phyloP scores from a whole-genome alignment of 1,139 yeast genomes.

The Zygosaccharomyces pseudobailii region DNA sequence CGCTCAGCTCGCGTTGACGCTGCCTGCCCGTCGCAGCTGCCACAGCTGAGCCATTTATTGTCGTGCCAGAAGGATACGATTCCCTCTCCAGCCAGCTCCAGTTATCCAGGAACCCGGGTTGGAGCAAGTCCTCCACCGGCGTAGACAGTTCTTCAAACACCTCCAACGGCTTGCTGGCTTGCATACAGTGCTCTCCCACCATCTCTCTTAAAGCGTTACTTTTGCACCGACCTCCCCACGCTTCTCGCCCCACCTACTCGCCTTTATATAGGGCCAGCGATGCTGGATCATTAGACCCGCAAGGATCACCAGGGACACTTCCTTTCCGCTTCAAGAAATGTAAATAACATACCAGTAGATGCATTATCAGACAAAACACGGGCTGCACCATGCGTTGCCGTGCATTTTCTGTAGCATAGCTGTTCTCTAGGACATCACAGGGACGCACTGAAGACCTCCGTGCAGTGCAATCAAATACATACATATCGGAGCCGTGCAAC shows the following conservation, averaged over 20 bases:
- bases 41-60: too few relatives aligned
- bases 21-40: neutral
- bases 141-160: neutral
- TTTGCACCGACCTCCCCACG: neutral
- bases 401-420: neutral
- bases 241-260: neutral
- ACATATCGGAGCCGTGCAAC: too few relatives aligned
- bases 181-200: neutral
- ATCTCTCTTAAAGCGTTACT: neutral
- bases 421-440: neutral
- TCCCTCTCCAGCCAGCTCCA: constrained; percentile 1
- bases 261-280: neutral
- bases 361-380: neutral
- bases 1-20: neutral
- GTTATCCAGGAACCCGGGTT: neutral
- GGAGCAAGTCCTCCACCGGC: neutral
- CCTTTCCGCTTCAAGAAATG: neutral
- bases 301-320: neutral
- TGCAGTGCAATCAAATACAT: too few relatives aligned
- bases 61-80: neutral
- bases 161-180: neutral
- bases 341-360: neutral
- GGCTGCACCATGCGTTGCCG: too few relatives aligned
- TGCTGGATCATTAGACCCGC: neutral
- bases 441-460: neutral